A percentile compares a stretch with the other conserved stretches of the same genome.
phyloP scores from a whole-genome alignment of 2,329 filamentous ascomycete species.

The Venturia aucupariae region DNA sequence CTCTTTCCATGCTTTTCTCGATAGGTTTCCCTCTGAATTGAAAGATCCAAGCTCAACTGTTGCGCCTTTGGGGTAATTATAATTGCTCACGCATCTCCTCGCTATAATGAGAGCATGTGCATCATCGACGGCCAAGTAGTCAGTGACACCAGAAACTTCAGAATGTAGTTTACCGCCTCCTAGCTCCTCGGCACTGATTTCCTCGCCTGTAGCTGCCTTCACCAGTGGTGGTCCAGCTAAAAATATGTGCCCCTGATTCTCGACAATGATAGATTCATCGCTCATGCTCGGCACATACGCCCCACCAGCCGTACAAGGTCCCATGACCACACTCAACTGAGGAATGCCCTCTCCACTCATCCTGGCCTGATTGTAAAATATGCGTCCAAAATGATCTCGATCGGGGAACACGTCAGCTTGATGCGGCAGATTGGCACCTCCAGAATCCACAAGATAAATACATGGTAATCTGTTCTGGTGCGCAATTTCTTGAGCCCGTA shows the following conservation, averaged over 20 bases:
- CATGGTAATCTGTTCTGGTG: conserved; percentile 76
- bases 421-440: conserved; percentile 88
- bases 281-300: conserved; percentile 97
- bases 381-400: conserved; percentile 87
- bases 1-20: conserved; percentile 50
- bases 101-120: conserved; percentile 84
- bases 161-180: conserved; percentile 86
- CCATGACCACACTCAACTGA: conserved; percentile 94
- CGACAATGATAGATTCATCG: conserved; percentile 94
- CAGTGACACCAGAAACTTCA: conserved; percentile 83
- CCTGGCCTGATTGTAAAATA: conserved; percentile 95
- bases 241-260: conserved; percentile 95
- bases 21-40: conserved; percentile 28
- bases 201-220: conserved; percentile 90
- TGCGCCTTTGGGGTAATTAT: conserved; percentile 67
- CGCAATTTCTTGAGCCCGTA: conserved; percentile 83
- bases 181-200: conserved; percentile 81
- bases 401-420: conserved; percentile 96
- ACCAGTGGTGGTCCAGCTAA: conserved; percentile 89
- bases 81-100: conserved; percentile 71
- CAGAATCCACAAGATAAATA: conserved; percentile 93
- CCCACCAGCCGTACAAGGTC: conserved; percentile 88
- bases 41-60: conserved; percentile 15
- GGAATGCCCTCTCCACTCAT: conserved; percentile 67
- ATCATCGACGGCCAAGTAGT: conserved; percentile 91